Percentiles rank a stretch among this genome's conserved stretches.
Conservation (phyloP, 345 rosid genomes). For the Eucalyptus pauciflora region DNA sequence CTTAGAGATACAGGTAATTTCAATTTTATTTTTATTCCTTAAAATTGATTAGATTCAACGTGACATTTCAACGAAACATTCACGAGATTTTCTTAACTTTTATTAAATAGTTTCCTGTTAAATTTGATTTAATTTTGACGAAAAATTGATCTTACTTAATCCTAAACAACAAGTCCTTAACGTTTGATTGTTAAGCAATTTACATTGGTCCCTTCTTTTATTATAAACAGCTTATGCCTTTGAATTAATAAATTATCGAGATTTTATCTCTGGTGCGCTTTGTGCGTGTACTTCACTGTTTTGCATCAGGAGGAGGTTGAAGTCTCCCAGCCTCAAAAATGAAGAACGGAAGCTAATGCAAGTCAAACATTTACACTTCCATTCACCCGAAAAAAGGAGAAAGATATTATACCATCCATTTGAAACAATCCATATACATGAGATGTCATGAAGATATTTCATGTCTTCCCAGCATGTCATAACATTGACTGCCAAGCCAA, state of each 20-base stretch:
- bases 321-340: background rate
- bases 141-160: no score
- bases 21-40: background rate
- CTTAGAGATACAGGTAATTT: background rate
- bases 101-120: background rate
- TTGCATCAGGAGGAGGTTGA: background rate
- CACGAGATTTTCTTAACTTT: background rate
- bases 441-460: background rate
- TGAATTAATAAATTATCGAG: background rate
- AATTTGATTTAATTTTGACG: background rate
- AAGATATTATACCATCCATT: background rate
- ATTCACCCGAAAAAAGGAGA: background rate
- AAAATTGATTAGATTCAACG: background rate
- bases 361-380: background rate
- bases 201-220: background rate
- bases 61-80: background rate
- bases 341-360: background rate
- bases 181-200: background rate
- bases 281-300: background rate
- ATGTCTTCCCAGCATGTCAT: background rate
- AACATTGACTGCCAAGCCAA: background rate
- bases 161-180: background rate
- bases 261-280: background rate
- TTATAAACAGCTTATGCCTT: background rate
- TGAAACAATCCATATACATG: background rate